These are phyloP conservation scores for Huiozyma sinensis DNA, from an alignment of 805 yeast genomes.

Conservation along the genomic window DNA sequence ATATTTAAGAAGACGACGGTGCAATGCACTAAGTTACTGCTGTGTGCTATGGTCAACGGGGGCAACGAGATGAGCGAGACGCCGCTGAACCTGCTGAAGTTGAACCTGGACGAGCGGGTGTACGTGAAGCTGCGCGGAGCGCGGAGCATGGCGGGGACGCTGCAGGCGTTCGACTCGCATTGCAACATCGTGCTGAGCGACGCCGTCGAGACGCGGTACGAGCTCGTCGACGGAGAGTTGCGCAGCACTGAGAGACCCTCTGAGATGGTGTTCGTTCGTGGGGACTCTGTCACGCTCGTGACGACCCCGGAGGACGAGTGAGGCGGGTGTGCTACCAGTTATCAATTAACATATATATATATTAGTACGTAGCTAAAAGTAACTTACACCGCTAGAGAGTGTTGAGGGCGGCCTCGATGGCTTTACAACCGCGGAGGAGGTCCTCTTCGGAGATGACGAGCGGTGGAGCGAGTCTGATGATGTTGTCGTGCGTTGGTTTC, in stretches of 20 bases:
- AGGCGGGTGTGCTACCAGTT: too few species aligned
- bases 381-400: not conserved
- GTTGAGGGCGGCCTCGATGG: slow-evolving; percentile 38
- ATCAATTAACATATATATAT: not conserved
- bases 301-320: slow-evolving; percentile 35
- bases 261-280: slow-evolving; percentile 92
- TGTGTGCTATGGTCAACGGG: too few species aligned
- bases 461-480: slow-evolving; percentile 94
- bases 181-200: slow-evolving; percentile 93
- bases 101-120: slow-evolving; percentile 77
- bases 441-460: slow-evolving; percentile 84
- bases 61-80: slow-evolving; percentile 31
- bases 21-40: too few species aligned
- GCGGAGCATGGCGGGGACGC: slow-evolving; percentile 78
- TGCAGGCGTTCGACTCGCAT: slow-evolving; percentile 93
- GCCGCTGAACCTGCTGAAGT: slow-evolving; percentile 84
- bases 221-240: slow-evolving; percentile 38
- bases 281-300: slow-evolving; percentile 89
- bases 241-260: slow-evolving; percentile 44
- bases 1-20: too few species aligned
- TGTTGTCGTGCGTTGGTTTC: slow-evolving; percentile 93
- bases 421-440: slow-evolving; percentile 65
- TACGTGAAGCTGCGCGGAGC: slow-evolving; percentile 88
- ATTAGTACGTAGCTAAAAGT: not conserved
- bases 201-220: slow-evolving; percentile 73